Conservation (phyloP, 2,329 filamentous ascomycete genomes). For the Neurospora crassa region DNA sequence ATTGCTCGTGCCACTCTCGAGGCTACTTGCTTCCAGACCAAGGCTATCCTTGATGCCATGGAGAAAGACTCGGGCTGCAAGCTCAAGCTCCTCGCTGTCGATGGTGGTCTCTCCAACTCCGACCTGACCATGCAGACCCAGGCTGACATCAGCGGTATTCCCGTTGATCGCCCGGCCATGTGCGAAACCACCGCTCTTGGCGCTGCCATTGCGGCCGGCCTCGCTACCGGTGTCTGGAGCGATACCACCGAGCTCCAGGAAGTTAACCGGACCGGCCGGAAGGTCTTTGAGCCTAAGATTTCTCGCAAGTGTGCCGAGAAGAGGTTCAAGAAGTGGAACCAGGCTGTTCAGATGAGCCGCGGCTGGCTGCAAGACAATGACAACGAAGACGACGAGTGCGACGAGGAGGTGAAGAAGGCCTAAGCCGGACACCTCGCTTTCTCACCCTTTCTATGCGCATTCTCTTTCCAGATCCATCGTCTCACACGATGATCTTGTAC, state of each 20-base stretch:
- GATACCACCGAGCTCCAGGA: conserved; percentile 63
- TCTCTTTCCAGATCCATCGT: not conserved
- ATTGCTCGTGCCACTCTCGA: conserved; percentile 85
- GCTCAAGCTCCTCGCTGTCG: conserved; percentile 67
- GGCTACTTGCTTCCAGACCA: conserved; percentile 86
- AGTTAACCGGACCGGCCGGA: conserved; percentile 62
- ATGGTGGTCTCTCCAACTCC: conserved; percentile 83
- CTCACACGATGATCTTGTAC: not conserved
- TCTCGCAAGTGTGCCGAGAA: conserved; percentile 30
- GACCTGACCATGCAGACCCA: conserved; percentile 88
- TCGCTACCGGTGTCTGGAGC: conserved; percentile 71
- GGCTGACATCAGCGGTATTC: conserved; percentile 74
- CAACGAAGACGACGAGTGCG: conserved; percentile 14
- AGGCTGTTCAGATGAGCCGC: conserved; percentile 49
- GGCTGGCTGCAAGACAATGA: conserved; percentile 38
- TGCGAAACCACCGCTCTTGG: conserved; percentile 83
- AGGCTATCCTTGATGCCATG: conserved; percentile 88
- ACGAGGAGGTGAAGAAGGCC: not conserved
- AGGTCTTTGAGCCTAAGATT: conserved; percentile 60
- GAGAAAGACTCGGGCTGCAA: conserved; percentile 72
- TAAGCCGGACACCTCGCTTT: not conserved
- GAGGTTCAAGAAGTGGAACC: conserved; percentile 44
- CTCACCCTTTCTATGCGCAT: not conserved
- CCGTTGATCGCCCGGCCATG: conserved; percentile 77
- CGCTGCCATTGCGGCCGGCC: conserved; percentile 81